Percentiles rank a stretch among this genome's conserved stretches.
phyloP scores from a whole-genome alignment of 73 alveolate species.

The Diophrys appendiculata region DNA sequence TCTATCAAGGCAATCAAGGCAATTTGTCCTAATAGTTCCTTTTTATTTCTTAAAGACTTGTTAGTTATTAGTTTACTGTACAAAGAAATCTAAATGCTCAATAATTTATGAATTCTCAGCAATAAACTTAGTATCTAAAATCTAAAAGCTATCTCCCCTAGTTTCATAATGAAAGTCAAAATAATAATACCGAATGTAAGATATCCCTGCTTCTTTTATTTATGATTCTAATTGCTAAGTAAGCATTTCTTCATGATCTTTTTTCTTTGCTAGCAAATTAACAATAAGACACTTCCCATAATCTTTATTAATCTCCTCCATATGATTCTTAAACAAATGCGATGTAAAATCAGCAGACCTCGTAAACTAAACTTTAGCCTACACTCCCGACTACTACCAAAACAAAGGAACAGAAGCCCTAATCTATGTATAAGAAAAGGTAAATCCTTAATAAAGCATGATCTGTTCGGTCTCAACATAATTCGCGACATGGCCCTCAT shows the following conservation, averaged over 20 bases:
- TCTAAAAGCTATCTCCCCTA: slow-evolving; percentile 74
- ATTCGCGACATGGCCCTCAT: slow-evolving; percentile 96
- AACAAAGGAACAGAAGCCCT: slow-evolving; percentile 96
- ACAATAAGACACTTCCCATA: slow-evolving; percentile 73
- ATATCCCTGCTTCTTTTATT: slow-evolving; percentile 55
- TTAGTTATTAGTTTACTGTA: slow-evolving; percentile 57
- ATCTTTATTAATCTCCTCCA: slow-evolving; percentile 71
- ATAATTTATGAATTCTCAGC: too few relatives aligned
- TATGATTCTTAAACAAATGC: slow-evolving; percentile 85
- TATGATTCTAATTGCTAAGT: slow-evolving; percentile 76
- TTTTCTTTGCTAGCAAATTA: slow-evolving; percentile 80
- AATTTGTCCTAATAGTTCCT: slow-evolving; percentile 89
- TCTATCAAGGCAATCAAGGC: slow-evolving; percentile 96
- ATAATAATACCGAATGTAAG: slow-evolving; percentile 66
- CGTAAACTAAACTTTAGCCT: slow-evolving; percentile 76
- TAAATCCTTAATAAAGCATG: slow-evolving; percentile 59
- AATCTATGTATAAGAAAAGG: slow-evolving; percentile 71
- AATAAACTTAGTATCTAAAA: slow-evolving; percentile 57
- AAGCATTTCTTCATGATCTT: slow-evolving; percentile 77
- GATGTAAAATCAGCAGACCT: slow-evolving; percentile 76
- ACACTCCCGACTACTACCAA: slow-evolving; percentile 85
- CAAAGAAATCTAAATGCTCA: too few relatives aligned
- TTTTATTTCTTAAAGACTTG: slow-evolving; percentile 69
- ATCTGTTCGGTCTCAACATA: slow-evolving; percentile 92
- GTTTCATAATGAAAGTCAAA: slow-evolving; percentile 88